Conservation (phyloP, 2,329 filamentous ascomycete genomes). For the Colletotrichum horii region DNA sequence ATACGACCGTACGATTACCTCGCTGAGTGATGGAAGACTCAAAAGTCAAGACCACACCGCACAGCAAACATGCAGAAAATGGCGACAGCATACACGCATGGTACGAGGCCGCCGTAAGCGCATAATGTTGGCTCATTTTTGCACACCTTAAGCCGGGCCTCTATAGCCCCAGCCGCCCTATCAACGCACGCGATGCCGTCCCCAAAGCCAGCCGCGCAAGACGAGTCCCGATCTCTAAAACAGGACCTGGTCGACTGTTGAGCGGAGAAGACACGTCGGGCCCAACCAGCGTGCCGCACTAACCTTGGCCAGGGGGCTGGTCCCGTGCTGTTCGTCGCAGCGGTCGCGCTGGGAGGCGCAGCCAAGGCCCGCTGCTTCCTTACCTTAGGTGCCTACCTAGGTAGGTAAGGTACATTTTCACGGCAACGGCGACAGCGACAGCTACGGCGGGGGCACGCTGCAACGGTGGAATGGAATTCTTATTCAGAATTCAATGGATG, state of each 20-base stretch:
- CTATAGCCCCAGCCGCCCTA: background rate
- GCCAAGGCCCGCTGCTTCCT: background rate
- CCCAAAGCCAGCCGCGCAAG: background rate
- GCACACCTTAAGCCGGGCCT: background rate
- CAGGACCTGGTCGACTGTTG: background rate
- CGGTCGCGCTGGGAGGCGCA: slow-evolving; percentile 5
- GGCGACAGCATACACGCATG: background rate
- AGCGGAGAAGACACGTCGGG: background rate
- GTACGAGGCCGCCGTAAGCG: background rate
- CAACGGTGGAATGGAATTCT: background rate
- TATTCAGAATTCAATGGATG: background rate
- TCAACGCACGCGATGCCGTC: background rate
- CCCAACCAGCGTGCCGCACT: background rate
- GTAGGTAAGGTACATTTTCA: background rate
- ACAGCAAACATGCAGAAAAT: background rate
- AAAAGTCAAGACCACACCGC: background rate
- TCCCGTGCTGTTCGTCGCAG: background rate
- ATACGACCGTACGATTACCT: too few relatives aligned
- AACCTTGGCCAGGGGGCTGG: background rate
- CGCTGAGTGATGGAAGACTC: background rate
- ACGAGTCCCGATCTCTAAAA: background rate
- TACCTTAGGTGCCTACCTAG: background rate
- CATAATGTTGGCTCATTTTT: slow-evolving; percentile 1
- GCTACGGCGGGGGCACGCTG: background rate
- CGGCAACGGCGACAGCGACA: background rate